A percentile compares a stretch with the other conserved stretches of the same genome.
phyloP scores from a whole-genome alignment of 768 basidiomycete genomes.

The Fomitopsis serialis region DNA sequence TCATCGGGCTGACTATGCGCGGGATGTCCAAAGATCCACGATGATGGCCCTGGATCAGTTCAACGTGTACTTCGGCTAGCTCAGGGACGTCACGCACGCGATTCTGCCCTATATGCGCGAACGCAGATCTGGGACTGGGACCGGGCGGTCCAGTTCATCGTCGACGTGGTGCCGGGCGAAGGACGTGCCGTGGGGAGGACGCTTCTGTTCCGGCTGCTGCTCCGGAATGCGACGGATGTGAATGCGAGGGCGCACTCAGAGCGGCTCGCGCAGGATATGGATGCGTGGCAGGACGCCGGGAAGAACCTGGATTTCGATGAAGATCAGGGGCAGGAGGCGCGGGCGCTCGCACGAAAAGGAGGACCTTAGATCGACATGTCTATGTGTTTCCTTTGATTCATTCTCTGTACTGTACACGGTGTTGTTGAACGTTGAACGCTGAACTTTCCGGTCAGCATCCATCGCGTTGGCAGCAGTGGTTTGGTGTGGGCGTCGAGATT shows the following conservation, averaged over 20 bases:
- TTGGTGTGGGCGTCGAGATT: no score
- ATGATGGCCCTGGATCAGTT: constrained; percentile 32
- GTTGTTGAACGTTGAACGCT: no score
- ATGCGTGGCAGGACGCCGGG: constrained; percentile 48
- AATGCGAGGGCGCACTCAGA: constrained; percentile 45
- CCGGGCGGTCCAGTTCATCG: constrained; percentile 47
- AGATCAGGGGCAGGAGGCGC: no score
- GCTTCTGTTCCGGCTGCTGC: constrained; percentile 41
- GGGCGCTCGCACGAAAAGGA: no score
- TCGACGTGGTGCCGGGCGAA: constrained; percentile 43
- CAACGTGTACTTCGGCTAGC: constrained; percentile 38
- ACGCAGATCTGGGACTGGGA: constrained; percentile 26
- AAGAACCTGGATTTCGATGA: constrained; percentile 23
- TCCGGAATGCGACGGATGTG: constrained; percentile 47
- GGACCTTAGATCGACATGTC: no score
- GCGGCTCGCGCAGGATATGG: constrained; percentile 39
- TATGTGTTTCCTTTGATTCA: no score
- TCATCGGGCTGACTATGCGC: no score
- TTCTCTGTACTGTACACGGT: no score
- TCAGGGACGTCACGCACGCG: constrained; percentile 37
- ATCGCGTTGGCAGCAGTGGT: no score
- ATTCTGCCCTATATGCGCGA: constrained; percentile 35
- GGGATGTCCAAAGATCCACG: constrained; percentile 19
- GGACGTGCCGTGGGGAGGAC: constrained; percentile 41
- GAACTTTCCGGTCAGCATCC: no score